Conservation (phyloP, 495 filamentous ascomycete species). For the Sabuloglossum arenarium region DNA sequence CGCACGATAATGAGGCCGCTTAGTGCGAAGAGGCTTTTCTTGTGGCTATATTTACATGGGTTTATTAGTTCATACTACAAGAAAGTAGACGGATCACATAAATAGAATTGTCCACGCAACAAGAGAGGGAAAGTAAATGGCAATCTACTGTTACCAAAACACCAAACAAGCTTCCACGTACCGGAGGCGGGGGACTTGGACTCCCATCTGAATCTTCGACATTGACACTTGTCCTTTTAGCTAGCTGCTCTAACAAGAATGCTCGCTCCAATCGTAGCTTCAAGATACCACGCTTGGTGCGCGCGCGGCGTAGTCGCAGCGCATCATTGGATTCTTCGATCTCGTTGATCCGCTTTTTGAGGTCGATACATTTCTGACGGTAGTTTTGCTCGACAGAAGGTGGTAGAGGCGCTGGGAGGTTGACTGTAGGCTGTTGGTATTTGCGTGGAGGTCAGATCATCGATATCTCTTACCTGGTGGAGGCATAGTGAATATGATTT, state of each 20-base stretch:
- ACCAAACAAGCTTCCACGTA: constrained; percentile 28
- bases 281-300: constrained; percentile 60
- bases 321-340: constrained; percentile 77
- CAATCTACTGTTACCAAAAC: not conserved
- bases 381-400: constrained; percentile 93
- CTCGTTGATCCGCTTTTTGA: constrained; percentile 76
- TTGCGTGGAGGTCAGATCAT: not conserved
- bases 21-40: constrained; percentile 75
- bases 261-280: constrained; percentile 83
- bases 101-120: constrained; percentile 16
- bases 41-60: constrained; percentile 37
- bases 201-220: constrained; percentile 55
- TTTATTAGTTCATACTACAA: constrained; percentile 1
- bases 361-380: constrained; percentile 86
- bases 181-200: constrained; percentile 48
- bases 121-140: constrained; percentile 10
- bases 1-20: constrained; percentile 33
- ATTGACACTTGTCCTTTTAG: constrained; percentile 65
- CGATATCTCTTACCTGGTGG: constrained; percentile 7
- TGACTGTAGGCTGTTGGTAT: not conserved
- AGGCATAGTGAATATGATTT: not conserved
- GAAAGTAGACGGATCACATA: constrained; percentile 7
- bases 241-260: constrained; percentile 72
- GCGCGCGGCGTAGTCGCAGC: constrained; percentile 53
- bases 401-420: constrained; percentile 43